Base-by-base conservation (phyloP, 441 rosid species). In the Mallotus repandus region DNA sequence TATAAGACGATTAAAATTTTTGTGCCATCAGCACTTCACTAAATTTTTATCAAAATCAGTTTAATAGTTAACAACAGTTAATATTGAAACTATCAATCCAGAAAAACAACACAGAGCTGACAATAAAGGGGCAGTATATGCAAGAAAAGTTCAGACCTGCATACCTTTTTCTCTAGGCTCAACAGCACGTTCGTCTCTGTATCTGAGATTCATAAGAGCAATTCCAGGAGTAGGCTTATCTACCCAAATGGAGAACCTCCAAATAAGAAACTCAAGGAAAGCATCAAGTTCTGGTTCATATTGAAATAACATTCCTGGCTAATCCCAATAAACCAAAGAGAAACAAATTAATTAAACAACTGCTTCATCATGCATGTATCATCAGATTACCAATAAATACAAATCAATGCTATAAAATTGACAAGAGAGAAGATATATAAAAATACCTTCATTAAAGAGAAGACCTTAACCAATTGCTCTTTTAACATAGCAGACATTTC, bases 261-360 rank as follows among this genome's bases (percentile, higher is more conserved):
- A 95, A 79, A 95, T 95, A 75, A 95, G 94, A 83, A 93, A 95
- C 90, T 95, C 95, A 67, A 95, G 99, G 82, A 95, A 95, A 56
- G 98, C 98, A 79, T 95, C 97, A 9, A 93, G 96, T 79, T 95
- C 99, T 38, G 99, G 93, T 82, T 95, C 98, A 82, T 91, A 93
- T 64, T 95, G 99, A 87, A 95, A 95, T 81, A 95, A 76, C 89
- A 95, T 88, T 84, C 99, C 98, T 86, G 99, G 99, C 98, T 95
- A 86, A 86, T 81, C 83, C 87, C 85, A 86, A 79, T 41, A 84
- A 75, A 79, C 41, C 19, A 68, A 70, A 73, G 45, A 74, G 48
- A 79, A 75, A 67, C 66, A 77, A 73, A 76, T 77, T 71, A 77
- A 78, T 38, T 38, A 38, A 38, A 38, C 41, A 4, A 38, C 41